These are phyloP conservation scores for Lentithecium fluviatile DNA, from an alignment of 495 filamentous ascomycete genomes.

Conservation along the genomic window DNA sequence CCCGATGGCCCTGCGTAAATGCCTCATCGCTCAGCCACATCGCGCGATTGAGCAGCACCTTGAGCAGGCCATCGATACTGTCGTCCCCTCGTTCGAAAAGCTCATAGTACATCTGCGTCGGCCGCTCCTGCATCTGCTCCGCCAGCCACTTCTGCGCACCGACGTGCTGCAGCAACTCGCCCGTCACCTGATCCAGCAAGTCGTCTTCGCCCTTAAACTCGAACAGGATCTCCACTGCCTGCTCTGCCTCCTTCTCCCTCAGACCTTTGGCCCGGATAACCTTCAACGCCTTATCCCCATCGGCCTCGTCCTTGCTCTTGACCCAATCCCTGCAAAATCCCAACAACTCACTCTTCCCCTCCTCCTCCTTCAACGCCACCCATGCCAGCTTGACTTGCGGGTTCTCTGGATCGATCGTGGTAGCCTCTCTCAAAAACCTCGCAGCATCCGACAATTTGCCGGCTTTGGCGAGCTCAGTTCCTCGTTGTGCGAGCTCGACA, in stretches of 20 bases:
- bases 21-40: constrained; percentile 57
- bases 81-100: constrained; percentile 63
- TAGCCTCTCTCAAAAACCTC: constrained; percentile 61
- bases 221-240: constrained; percentile 57
- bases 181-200: constrained; percentile 59
- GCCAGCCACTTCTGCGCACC: constrained; percentile 59
- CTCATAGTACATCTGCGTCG: constrained; percentile 55
- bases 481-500: constrained; percentile 24
- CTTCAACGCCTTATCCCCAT: constrained; percentile 57
- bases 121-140: constrained; percentile 48
- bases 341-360: constrained; percentile 50
- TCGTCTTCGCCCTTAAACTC: constrained; percentile 44
- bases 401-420: constrained; percentile 60
- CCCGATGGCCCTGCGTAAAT: constrained; percentile 52
- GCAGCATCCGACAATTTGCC: constrained; percentile 39
- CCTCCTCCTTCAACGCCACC: constrained; percentile 51
- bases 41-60: constrained; percentile 55
- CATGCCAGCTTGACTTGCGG: constrained; percentile 54
- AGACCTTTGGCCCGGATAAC: constrained; percentile 56
- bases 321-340: constrained; percentile 57
- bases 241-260: constrained; percentile 52
- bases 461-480: constrained; percentile 12
- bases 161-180: constrained; percentile 55
- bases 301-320: constrained; percentile 51
- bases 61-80: constrained; percentile 57